phyloP scores from a whole-genome alignment of 495 filamentous ascomycete genomes.

The Aspergillus biplanus region DNA sequence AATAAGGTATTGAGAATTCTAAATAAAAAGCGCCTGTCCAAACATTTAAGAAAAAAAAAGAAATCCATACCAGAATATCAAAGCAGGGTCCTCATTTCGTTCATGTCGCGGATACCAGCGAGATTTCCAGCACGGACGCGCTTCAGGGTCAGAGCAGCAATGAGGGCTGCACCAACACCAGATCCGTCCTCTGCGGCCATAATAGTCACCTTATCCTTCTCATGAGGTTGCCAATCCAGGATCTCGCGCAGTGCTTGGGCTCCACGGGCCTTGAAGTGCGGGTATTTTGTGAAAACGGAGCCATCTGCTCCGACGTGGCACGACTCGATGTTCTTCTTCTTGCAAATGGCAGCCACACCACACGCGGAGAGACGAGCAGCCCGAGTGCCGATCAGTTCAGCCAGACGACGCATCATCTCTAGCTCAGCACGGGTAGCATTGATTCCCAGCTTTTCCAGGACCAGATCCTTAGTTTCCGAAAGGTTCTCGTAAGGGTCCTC shows the following conservation, averaged over 20 bases:
- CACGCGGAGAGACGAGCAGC: slow-evolving; percentile 91
- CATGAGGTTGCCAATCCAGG: slow-evolving; percentile 80
- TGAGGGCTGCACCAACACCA: slow-evolving; percentile 94
- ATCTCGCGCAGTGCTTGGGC: slow-evolving; percentile 91
- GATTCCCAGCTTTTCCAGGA: slow-evolving; percentile 73
- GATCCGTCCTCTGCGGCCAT: slow-evolving; percentile 89
- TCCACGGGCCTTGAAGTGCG: slow-evolving; percentile 91
- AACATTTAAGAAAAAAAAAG: not conserved
- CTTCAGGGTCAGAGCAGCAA: slow-evolving; percentile 92
- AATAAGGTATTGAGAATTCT: not conserved
- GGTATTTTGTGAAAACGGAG: slow-evolving; percentile 97
- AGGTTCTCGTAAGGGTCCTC: slow-evolving; percentile 95
- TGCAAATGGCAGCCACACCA: slow-evolving; percentile 92
- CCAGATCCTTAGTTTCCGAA: slow-evolving; percentile 79
- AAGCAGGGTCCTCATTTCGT: slow-evolving; percentile 49
- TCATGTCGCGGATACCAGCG: slow-evolving; percentile 76
- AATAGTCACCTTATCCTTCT: slow-evolving; percentile 84
- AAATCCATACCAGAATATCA: slow-evolving; percentile 29
- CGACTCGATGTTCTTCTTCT: slow-evolving; percentile 83
- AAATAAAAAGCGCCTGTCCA: slow-evolving; percentile 2
- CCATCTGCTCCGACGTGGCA: slow-evolving; percentile 97
- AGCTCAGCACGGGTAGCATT: slow-evolving; percentile 71
- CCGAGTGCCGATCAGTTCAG: slow-evolving; percentile 92
- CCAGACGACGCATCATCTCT: slow-evolving; percentile 82
- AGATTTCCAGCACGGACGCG: slow-evolving; percentile 76